Evolutionary conservation across 768 basidiomycete genomes (phyloP).

Genomic region (Kwoniella bestiolae): DNA sequence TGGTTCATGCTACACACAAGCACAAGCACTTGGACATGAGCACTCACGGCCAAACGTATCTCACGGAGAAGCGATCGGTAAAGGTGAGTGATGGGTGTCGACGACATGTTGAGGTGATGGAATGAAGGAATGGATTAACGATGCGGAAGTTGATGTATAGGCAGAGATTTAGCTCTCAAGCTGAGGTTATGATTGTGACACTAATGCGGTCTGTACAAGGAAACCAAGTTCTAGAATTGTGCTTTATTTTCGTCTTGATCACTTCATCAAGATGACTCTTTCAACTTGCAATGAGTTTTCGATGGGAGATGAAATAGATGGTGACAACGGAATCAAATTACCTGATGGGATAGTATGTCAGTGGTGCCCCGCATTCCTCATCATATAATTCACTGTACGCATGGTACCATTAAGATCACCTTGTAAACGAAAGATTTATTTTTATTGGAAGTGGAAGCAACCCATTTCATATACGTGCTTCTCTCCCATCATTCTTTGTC

Average conservation of each 20-base stretch:
- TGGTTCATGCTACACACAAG: too few relatives aligned
- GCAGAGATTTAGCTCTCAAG: too few relatives aligned
- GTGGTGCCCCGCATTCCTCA: background rate
- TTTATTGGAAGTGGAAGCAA: too few relatives aligned
- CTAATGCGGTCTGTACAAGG: too few relatives aligned
- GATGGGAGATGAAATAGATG: background rate
- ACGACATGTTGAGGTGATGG: slow-evolving; percentile 5
- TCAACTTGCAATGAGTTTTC: too few relatives aligned
- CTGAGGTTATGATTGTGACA: too few relatives aligned
- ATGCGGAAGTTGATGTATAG: too few relatives aligned
- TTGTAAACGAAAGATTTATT: background rate
- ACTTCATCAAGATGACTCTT: background rate
- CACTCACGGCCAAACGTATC: slow-evolving; percentile 22
- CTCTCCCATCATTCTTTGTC: background rate
- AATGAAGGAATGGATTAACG: too few relatives aligned
- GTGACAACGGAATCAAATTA: slow-evolving; percentile 6
- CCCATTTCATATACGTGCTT: background rate
- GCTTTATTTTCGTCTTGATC: too few relatives aligned
- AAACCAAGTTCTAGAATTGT: too few relatives aligned
- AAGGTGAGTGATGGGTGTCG: slow-evolving; percentile 20
- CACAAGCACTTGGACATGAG: background rate
- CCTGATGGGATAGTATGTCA: background rate
- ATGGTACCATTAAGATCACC: background rate
- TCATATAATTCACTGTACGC: too few relatives aligned
- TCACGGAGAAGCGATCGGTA: slow-evolving; percentile 28